These are phyloP conservation scores for Echria macrotheca DNA, from an alignment of 495 filamentous ascomycete species.

Conservation along the genomic window DNA sequence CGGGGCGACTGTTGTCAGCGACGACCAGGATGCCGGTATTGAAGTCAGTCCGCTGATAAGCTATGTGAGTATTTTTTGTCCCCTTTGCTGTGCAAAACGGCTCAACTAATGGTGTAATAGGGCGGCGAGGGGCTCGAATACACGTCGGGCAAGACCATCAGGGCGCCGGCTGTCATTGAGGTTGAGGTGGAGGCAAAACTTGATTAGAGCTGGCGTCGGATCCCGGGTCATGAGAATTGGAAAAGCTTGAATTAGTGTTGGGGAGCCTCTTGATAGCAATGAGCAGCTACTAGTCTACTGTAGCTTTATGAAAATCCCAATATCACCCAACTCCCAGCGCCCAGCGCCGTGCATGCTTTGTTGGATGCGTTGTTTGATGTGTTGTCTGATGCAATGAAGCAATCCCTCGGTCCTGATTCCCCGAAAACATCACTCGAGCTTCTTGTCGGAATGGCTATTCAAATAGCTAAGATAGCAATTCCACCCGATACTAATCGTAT, in stretches of 20 bases:
- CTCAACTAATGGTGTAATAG: slow-evolving; percentile 43
- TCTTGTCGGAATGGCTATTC: slow-evolving; percentile 45
- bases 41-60: slow-evolving; percentile 92
- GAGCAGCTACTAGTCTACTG: too few relatives aligned
- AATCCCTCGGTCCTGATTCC: too few relatives aligned
- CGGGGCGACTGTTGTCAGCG: slow-evolving; percentile 71
- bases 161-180: slow-evolving; percentile 70
- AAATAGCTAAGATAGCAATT: slow-evolving; percentile 90
- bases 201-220: background rate
- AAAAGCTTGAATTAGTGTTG: background rate
- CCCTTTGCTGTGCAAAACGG: background rate
- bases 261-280: slow-evolving; percentile 1
- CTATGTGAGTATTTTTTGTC: slow-evolving; percentile 69
- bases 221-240: background rate
- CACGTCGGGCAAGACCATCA: slow-evolving; percentile 67
- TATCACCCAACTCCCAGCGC: too few relatives aligned
- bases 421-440: background rate
- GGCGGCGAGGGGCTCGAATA: slow-evolving; percentile 86
- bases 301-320: too few relatives aligned
- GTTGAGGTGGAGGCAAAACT: slow-evolving; percentile 47
- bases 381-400: too few relatives aligned
- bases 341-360: too few relatives aligned
- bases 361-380: too few relatives aligned
- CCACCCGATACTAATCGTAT: slow-evolving; percentile 79
- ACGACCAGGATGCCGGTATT: slow-evolving; percentile 63